Evolutionary conservation across 169 alveolate genomes (phyloP).

Genomic region (Eimeria acervulina): DNA sequence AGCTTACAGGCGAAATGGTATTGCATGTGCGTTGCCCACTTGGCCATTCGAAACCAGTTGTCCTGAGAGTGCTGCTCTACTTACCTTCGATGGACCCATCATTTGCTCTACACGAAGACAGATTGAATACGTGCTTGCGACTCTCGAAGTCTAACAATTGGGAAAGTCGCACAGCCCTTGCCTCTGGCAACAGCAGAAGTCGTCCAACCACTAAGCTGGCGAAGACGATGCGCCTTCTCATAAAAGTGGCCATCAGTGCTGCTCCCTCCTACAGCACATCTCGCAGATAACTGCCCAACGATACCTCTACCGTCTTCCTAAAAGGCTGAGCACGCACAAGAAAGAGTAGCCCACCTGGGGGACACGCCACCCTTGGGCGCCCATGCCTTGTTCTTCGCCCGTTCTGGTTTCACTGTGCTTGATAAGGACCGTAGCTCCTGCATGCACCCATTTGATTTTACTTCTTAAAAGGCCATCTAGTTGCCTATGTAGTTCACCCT

Average conservation of each 20-base stretch:
- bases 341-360: constrained; percentile 44
- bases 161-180: constrained; percentile 44
- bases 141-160: constrained; percentile 36
- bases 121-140: constrained; percentile 18
- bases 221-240: constrained; percentile 81
- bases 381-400: constrained; percentile 55
- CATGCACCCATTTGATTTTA: constrained; percentile 80
- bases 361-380: constrained; percentile 78
- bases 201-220: constrained; percentile 69
- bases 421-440: constrained; percentile 70
- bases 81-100: constrained; percentile 76
- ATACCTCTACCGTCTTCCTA: no score
- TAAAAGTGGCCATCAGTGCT: constrained; percentile 72
- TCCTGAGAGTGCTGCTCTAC: background rate
- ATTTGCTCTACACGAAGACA: constrained; percentile 73
- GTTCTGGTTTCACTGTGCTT: constrained; percentile 69
- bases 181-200: constrained; percentile 70
- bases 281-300: background rate
- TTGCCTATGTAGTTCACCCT: constrained; percentile 11
- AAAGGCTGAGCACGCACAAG: background rate
- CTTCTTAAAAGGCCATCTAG: constrained; percentile 22
- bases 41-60: background rate
- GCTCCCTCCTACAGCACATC: constrained; percentile 80
- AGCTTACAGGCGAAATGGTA: background rate
- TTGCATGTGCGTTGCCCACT: background rate